Evolutionary conservation across 768 basidiomycete genomes (phyloP), one percentile per base, ranked within the genome.

Genomic region (Hygrocybe punicea): DNA sequence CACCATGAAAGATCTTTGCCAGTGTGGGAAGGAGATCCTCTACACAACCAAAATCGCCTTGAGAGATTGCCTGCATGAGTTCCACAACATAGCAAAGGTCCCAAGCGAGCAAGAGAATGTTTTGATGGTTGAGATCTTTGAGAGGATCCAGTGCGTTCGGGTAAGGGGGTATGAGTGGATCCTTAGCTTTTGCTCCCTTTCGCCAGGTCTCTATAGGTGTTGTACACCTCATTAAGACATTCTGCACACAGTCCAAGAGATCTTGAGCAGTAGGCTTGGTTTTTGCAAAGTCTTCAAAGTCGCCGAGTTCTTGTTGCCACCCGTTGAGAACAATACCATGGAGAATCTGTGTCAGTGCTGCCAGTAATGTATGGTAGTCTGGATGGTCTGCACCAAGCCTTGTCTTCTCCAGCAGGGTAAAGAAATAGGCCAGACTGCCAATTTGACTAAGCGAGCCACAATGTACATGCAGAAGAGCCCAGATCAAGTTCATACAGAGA

Each of bases 401-500:
- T 16, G 57, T 55, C 51, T 74, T 74, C 16, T 73, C 66, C 0
- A 77, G 58, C 1, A 73, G 8, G 0, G 58, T 39, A 49, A 74
- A 75, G 13, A 70, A 67, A 53, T 68, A 62, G 0, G 70, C 52
- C 1, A 75, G 60, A 11, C 64, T 69, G 0, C 71, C 71, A 1
- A 57, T 2, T 13, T 67, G 56, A 1, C 48, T 37, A 3, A 62
- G 14, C 0, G 66, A 57, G 4, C 73, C 72, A 36, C 68, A 58
- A 56, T 76, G 72, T 9, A 51, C 48, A 14, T 67, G 51, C 0
- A 72, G 62, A 9, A 74, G 46, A 1, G 60, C 64, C 70, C 73
- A 73, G 19, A 72, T 59, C 1, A 75, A 60, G 44, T 74, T 76
- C 58, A 75, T 64, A 14, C 58, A 53, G 0, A 73, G 61, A 52